Base-by-base conservation (phyloP, 208 protist species). In the Acanthamoeba lenticulata region DNA sequence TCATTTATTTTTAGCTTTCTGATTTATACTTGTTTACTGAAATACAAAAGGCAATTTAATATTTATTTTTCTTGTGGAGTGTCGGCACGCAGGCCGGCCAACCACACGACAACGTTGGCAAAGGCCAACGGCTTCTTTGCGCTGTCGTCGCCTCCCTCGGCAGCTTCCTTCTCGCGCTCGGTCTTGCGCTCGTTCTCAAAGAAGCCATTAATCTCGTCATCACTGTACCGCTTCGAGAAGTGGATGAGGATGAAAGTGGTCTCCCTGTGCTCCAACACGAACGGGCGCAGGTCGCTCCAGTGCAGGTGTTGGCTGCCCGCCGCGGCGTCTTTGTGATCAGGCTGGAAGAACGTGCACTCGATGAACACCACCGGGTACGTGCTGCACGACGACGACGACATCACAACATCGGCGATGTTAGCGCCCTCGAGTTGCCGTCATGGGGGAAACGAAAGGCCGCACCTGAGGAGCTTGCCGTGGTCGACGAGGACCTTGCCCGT, bases 361-460 rank as follows among this genome's bases (percentile, higher is more conserved):
- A 86, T 57, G 34, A 86, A 86, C 27, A 86, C 45, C 44, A 86
- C 77, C 77, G 77, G 77, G 40, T 86, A 86, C 36, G 67, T 77
- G 36, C 67, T 77, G 55, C 4, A 3, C 17, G 15, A 21, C 9
- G 1, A 21, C 55, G 21, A 17, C 24, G 24, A 2, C 11, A 21
- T 24, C 24, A n/a, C 17, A 52, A 52, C 45, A 52, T 52, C 45
- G 5, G 45, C 15, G 15, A 15, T 52, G 15, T 52, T 52, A 52
- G n/a, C n/a, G n/a, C n/a, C n/a, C n/a, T n/a, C n/a, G n/a, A n/a
- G n/a, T n/a, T n/a, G n/a, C n/a, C n/a, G n/a, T n/a, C n/a, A n/a
- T n/a, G n/a, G n/a, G n/a, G n/a, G 15, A 52, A 52, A 52, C 45
- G 15, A 52, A 5, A 27, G 55, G 77, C n/a, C n/a, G 0, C 21